Evolutionary conservation across 148 eudicot species (phyloP), one percentile per base, ranked within the genome.

Genomic region (Chenopodium quinoa): DNA sequence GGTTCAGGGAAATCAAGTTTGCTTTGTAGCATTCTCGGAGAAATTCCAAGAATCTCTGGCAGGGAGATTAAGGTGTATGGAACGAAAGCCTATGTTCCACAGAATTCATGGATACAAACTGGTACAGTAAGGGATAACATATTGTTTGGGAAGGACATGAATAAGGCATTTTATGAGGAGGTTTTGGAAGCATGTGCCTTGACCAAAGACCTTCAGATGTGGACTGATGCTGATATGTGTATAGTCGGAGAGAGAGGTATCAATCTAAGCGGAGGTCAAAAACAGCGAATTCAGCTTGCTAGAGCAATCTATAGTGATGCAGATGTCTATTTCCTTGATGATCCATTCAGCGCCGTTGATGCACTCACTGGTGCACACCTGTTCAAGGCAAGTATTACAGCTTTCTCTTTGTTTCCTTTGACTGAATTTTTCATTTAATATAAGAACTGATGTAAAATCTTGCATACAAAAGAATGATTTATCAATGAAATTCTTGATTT

Each of bases 271-370:
- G 99, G 98, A 48, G 98, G 99, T 31, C 98, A 95, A 83, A 95
- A 92, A 83, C 99, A 95, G 79, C 86, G 97, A 75, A 90, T 93
- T 77, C 99, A 95, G 78, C 87, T 93, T 80, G 99, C 97, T 58
- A 87, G 97, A 78, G 97, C 97, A 12, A 80, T 95, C 4, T 92
- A 94, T 60, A 91, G 89, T 71, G 85, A 92, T 81, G 90, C 93
- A 5, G 97, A 95, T 86, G 89, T 93, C 25, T 95, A 91, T 86
- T 85, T 95, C 82, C 92, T 95, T 4, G 98, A 95, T 80, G 98
- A 95, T 85, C 98, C 98, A n/a, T 95, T 95, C 75, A 95, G 97
- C 73, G 97, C 97, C 0, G 98, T 95, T 73, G 98, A 93, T 89
- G 97, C 97, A 79, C 98, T 92, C 84, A 95, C 98, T 22, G 91